These are phyloP conservation scores for Pelargonium citronellum DNA, from an alignment of 441 rosid genomes.

Conservation along the genomic window DNA sequence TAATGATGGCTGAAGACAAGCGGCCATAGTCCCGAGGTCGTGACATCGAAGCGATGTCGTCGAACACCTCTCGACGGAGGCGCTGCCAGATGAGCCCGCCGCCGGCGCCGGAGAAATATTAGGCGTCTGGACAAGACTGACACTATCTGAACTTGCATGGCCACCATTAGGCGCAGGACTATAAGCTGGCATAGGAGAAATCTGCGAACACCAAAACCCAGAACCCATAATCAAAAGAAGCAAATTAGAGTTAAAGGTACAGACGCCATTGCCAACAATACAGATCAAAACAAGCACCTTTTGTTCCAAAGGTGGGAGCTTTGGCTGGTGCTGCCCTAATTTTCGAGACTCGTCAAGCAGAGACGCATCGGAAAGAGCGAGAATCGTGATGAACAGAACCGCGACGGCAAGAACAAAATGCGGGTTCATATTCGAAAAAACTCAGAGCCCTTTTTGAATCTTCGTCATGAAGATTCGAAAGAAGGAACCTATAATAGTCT, in stretches of 20 bases:
- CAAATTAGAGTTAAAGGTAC: neutral
- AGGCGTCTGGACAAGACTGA: neutral
- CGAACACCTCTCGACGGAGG: neutral
- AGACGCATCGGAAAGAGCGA: neutral
- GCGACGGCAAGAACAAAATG: neutral
- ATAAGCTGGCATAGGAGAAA: constrained; percentile 3
- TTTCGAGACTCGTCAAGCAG: neutral
- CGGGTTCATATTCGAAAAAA: neutral
- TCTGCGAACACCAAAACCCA: neutral
- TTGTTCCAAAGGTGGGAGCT: neutral
- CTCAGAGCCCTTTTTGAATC: no score
- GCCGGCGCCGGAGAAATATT: neutral
- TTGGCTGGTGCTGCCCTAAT: neutral
- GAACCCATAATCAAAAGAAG: neutral
- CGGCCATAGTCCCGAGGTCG: neutral
- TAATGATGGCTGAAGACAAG: neutral
- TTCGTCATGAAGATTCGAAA: no score
- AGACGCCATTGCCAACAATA: neutral
- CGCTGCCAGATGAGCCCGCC: neutral
- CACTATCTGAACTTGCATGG: neutral
- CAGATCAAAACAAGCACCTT: neutral
- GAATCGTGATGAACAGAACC: neutral
- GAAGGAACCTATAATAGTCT: no score
- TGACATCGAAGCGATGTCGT: neutral
- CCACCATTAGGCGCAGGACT: neutral